These are phyloP conservation scores for Pulveroboletus sp. DNA, from an alignment of 768 basidiomycete species.

Conservation along the genomic window DNA sequence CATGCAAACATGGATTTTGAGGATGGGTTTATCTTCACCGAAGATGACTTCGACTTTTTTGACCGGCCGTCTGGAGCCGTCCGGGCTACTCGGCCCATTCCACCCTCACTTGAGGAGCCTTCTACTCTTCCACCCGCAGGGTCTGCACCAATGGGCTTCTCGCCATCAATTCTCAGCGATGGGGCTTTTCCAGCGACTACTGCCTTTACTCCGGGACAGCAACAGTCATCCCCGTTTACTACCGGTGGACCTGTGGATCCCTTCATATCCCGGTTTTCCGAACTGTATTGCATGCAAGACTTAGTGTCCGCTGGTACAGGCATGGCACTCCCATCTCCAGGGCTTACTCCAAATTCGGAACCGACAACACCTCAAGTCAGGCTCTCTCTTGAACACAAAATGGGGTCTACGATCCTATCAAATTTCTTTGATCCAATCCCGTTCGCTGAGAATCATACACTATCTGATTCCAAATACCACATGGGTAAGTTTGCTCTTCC, in stretches of 20 bases:
- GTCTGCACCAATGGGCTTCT: slow-evolving; percentile 31
- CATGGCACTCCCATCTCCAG: slow-evolving; percentile 47
- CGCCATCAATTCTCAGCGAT: slow-evolving; percentile 32
- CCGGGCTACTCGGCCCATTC: slow-evolving; percentile 17
- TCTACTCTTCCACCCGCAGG: slow-evolving; percentile 31
- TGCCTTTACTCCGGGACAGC: slow-evolving; percentile 25
- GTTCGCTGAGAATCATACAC: slow-evolving; percentile 58
- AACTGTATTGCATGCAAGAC: slow-evolving; percentile 23
- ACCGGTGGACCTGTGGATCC: slow-evolving; percentile 19
- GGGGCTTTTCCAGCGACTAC: slow-evolving; percentile 22
- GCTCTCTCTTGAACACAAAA: slow-evolving; percentile 30
- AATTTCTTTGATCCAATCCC: slow-evolving; percentile 67
- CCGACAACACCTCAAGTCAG: slow-evolving; percentile 54
- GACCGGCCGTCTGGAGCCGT: slow-evolving; percentile 47
- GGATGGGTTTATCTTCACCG: slow-evolving; percentile 57
- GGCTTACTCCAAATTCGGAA: slow-evolving; percentile 43
- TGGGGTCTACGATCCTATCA: slow-evolving; percentile 17
- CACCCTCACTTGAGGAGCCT: slow-evolving; percentile 13
- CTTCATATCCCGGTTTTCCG: slow-evolving; percentile 20
- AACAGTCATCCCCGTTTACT: slow-evolving; percentile 27
- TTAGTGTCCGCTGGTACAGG: slow-evolving; percentile 35
- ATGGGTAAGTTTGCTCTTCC: slow-evolving; percentile 70
- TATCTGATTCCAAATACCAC: slow-evolving; percentile 68
- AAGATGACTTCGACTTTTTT: slow-evolving; percentile 88
- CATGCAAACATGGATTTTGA: slow-evolving; percentile 47